Percentiles rank a stretch among this genome's conserved stretches.
phyloP scores from a whole-genome alignment of 2,329 filamentous ascomycete species.

The Cryphonectria parasitica region DNA sequence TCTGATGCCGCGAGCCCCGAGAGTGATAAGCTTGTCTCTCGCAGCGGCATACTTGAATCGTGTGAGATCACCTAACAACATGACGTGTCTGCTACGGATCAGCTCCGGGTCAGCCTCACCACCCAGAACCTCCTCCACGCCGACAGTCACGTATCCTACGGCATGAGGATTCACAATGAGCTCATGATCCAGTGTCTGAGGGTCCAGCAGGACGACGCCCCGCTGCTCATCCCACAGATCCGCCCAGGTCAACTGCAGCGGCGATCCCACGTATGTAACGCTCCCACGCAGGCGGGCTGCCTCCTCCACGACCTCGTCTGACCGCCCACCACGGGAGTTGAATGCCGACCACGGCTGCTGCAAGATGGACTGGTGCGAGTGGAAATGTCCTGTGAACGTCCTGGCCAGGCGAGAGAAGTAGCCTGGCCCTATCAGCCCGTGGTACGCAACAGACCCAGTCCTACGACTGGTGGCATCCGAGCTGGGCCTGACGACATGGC shows the following conservation, averaged over 20 bases:
- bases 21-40: slow-evolving; percentile 35
- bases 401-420: slow-evolving; percentile 37
- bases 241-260: slow-evolving; percentile 40
- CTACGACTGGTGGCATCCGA: background rate
- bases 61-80: slow-evolving; percentile 37
- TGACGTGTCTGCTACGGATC: slow-evolving; percentile 38
- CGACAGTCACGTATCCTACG: slow-evolving; percentile 34
- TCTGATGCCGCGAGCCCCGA: slow-evolving; percentile 37
- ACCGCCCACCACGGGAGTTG: background rate
- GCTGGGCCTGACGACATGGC: slow-evolving; percentile 31
- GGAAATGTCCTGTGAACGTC: slow-evolving; percentile 41
- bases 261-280: slow-evolving; percentile 39
- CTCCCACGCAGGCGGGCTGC: slow-evolving; percentile 33
- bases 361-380: slow-evolving; percentile 39
- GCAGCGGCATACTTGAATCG: slow-evolving; percentile 35
- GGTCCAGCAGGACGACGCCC: slow-evolving; percentile 38
- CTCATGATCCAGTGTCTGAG: slow-evolving; percentile 36
- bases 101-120: slow-evolving; percentile 29
- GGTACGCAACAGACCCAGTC: slow-evolving; percentile 32
- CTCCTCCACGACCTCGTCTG: background rate
- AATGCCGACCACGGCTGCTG: slow-evolving; percentile 21
- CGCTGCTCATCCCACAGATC: slow-evolving; percentile 37
- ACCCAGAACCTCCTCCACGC: slow-evolving; percentile 33
- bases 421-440: slow-evolving; percentile 35
- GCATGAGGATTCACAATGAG: slow-evolving; percentile 37